These are phyloP conservation scores for Lanzia echinophila DNA, from an alignment of 2,329 filamentous ascomycete species.

Conservation along the genomic window DNA sequence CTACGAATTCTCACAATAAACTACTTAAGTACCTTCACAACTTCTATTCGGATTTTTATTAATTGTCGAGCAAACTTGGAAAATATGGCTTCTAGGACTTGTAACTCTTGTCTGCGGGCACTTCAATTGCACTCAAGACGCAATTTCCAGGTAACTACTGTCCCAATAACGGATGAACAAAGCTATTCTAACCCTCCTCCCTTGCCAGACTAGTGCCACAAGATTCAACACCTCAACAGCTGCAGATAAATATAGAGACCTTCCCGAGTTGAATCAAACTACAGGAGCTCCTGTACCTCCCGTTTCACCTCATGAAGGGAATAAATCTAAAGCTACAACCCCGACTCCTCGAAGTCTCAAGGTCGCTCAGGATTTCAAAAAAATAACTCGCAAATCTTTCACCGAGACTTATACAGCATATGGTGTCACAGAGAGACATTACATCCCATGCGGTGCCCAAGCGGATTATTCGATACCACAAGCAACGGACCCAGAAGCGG, in stretches of 20 bases:
- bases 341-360: conserved; percentile 10
- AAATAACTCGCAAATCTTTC: conserved; percentile 18
- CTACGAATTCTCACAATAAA: neutral
- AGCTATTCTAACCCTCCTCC: conserved; percentile 13
- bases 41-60: neutral
- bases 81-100: conserved; percentile 23
- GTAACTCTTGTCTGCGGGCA: conserved; percentile 6
- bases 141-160: conserved; percentile 14
- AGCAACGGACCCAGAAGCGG: conserved; percentile 43
- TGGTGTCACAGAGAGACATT: conserved; percentile 67
- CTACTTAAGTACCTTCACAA: neutral
- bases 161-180: neutral
- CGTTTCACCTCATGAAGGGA: conserved; percentile 12
- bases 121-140: conserved; percentile 19
- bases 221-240: conserved; percentile 17
- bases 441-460: conserved; percentile 23
- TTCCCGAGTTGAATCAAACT: conserved; percentile 15
- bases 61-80: neutral
- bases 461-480: conserved; percentile 25
- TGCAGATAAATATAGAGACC: conserved; percentile 22
- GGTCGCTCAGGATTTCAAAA: conserved; percentile 12
- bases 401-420: conserved; percentile 72
- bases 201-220: conserved; percentile 4
- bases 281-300: conserved; percentile 18
- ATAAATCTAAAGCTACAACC: conserved; percentile 1